These are phyloP conservation scores for Quercus lobata DNA, from an alignment of 331 rosid species.

Conservation along the genomic window DNA sequence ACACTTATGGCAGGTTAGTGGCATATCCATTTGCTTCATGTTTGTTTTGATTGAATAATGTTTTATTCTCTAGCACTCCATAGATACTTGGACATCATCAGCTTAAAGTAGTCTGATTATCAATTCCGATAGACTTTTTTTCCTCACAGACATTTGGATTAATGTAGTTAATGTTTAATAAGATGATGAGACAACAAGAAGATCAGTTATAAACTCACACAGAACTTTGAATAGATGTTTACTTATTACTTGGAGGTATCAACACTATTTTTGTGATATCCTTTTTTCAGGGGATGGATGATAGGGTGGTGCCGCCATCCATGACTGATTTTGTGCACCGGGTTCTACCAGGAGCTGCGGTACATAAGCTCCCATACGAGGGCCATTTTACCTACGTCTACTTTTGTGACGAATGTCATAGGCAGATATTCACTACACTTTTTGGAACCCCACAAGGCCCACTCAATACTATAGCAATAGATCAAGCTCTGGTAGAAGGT, in stretches of 20 bases:
- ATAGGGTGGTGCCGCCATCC: slow-evolving; percentile 83
- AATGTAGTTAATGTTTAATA: neutral
- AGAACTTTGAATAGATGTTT: neutral
- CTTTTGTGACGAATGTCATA: slow-evolving; percentile 95
- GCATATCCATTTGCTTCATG: slow-evolving; percentile 2
- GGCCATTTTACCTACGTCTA: slow-evolving; percentile 89
- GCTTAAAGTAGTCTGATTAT: neutral
- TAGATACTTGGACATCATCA: neutral
- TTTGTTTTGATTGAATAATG: neutral
- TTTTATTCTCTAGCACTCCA: neutral
- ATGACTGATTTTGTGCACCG: slow-evolving; percentile 96
- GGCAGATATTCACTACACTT: slow-evolving; percentile 91
- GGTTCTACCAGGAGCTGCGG: slow-evolving; percentile 86
- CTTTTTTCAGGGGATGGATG: slow-evolving; percentile 87
- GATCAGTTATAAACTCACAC: neutral
- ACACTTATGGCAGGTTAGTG: slow-evolving; percentile 94
- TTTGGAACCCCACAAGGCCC: slow-evolving; percentile 97
- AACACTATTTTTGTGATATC: neutral
- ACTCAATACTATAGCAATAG: slow-evolving; percentile 25
- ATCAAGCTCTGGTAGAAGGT: slow-evolving; percentile 25
- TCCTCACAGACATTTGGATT: neutral
- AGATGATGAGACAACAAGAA: neutral
- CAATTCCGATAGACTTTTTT: neutral
- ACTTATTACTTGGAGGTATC: neutral
- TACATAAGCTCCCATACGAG: slow-evolving; percentile 96